Base-by-base conservation (phyloP, 2,329 filamentous ascomycete species). In the Talaromyces sp. region DNA sequence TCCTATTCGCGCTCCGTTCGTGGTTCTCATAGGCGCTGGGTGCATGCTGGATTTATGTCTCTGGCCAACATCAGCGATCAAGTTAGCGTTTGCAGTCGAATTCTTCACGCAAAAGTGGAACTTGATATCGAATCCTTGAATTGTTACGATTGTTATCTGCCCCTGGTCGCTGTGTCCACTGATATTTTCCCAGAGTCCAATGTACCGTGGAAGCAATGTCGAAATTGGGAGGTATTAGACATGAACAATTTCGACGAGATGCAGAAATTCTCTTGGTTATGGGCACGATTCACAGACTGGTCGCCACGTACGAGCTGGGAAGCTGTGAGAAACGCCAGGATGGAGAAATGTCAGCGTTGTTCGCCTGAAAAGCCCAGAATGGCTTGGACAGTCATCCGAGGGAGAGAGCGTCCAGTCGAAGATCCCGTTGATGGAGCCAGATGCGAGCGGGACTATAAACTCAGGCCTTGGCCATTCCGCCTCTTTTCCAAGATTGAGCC, bases 381-480 rank as follows among this genome's bases (percentile, higher is more conserved):
- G 9, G 56, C 71, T 11, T 77, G 75, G 75, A 68, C 69, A 2
- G 64, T 69, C 4, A 64, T 71, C 52, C 63, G 62, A 52, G 51
- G 58, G 11, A 68, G 65, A 50, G 68, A 69, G 6, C 63, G 61
- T 14, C 62, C 81, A 0, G 80, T 79, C 55, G 84, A 86, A 66
- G 77, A 86, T 63, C 77, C 79, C 0, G 67, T 77, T 59, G 75
- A 79, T 62, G 82, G 83, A 31, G 79, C 78, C 1, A 60, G 68
- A 0, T 85, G 80, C 62, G 84, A 86, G 65, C 74, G 75, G 41
- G 72, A 73, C 1, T 67, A 84, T 11, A 86, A 86, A 64, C 68
- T 69, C 19, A 73, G 79, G 13, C 79, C 82, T 2, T 56, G 71
- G 0, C 68, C 78, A 1, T 79, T 82, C 51, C 63, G 76, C 19